These are phyloP conservation scores for Candida patagonica DNA, from an alignment of 805 yeast species.

Conservation along the genomic window DNA sequence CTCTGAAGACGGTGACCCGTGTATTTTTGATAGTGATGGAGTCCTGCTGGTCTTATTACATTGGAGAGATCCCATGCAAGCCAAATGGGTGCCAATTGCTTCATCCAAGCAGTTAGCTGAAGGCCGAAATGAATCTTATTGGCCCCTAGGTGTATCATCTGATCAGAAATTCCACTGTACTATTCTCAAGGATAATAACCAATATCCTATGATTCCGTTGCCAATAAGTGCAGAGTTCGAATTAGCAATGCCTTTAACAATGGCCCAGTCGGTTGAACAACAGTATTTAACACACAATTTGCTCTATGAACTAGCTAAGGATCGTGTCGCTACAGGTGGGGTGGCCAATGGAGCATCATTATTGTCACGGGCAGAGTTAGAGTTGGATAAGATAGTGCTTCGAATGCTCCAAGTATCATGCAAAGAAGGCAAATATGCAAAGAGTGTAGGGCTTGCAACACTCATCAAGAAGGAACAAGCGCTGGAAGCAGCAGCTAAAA, in stretches of 20 bases:
- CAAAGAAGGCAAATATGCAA: constrained; percentile 49
- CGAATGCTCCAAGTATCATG: constrained; percentile 70
- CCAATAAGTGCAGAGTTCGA: constrained; percentile 77
- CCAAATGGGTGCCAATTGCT: constrained; percentile 77
- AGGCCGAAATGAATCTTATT: constrained; percentile 54
- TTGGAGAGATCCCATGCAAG: constrained; percentile 71
- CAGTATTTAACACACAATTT: constrained; percentile 21
- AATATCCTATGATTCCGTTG: constrained; percentile 75
- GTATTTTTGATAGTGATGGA: constrained; percentile 72
- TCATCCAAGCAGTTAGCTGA: constrained; percentile 32
- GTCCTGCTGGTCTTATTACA: constrained; percentile 57
- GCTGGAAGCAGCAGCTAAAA: constrained; percentile 70
- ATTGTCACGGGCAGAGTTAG: constrained; percentile 43
- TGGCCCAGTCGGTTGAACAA: constrained; percentile 16
- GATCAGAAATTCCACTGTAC: constrained; percentile 61
- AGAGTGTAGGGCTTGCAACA: constrained; percentile 61
- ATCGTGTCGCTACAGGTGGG: constrained; percentile 23
- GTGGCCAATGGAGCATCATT: constrained; percentile 30
- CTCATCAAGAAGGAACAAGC: constrained; percentile 72
- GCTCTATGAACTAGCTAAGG: constrained; percentile 18
- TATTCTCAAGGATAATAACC: constrained; percentile 54
- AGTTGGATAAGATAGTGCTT: constrained; percentile 69
- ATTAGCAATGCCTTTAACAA: constrained; percentile 51
- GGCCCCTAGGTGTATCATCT: constrained; percentile 79
- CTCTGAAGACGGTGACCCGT: constrained; percentile 84